Base-by-base conservation (phyloP, 2,329 filamentous ascomycete species). In the Trichoderma brevicompactum region DNA sequence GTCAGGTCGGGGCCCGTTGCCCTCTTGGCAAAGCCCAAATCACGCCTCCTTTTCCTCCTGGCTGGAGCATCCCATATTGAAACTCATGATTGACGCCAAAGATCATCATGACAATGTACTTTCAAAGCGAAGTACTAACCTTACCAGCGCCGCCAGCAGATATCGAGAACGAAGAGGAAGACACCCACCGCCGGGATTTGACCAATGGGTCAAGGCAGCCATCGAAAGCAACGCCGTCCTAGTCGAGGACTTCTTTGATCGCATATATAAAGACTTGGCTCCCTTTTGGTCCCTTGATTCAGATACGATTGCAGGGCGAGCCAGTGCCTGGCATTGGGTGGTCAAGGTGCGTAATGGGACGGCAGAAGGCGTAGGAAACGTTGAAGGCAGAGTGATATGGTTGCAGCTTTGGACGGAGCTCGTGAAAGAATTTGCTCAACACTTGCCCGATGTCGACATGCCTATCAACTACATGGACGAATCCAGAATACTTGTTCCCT, bases 391-490 rank as follows among this genome's bases (percentile, higher is more conserved):
- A 38, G 81, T 82, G 28, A 74, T 77, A 3, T 83, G 81, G 79
- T 70, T 83, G 49, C 71, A 81, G 70, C 74, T 79, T 23, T 85
- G 83, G 83, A 79, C 80, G 1, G 72, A 74, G 3, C 76, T 87
- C 12, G 80, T 88, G 23, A 69, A 72, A 2, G 82, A 83, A 65
- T 84, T 87, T 41, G 81, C 83, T 32, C 72, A 80, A 13, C 77
- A 81, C 56, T 73, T 90, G 23, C 87, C 87, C 5, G 87, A 90
- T 67, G 83, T 90, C 73, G 87, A 89, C 72, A 88, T 89, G 78
- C 83, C 87, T 10, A 85, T 89, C 77, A 89, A 90, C 71, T 80
- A 82, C 60, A 81, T 88, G 76, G 87, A 89, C 72, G 86, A 90
- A 72, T 82, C 87, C 34, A 80, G 87, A 23, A 74, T 90, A n/a